Base-by-base conservation (phyloP, 2,329 filamentous ascomycete genomes). In the Claviceps paspali region DNA sequence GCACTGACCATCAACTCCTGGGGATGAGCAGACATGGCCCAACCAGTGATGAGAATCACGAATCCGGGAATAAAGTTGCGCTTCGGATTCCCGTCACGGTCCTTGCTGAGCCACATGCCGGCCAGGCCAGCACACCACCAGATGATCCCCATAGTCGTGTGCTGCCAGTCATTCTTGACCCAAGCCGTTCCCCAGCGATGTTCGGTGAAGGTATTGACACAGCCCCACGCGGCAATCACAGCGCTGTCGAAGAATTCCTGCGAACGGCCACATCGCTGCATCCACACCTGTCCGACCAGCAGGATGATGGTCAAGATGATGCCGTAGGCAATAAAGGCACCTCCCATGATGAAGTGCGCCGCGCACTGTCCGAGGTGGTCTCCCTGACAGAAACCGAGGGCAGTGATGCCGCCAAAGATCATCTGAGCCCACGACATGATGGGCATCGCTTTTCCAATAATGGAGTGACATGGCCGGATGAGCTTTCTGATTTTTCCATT, bases 281-380 rank as follows among this genome's bases (percentile, higher is more conserved):
- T 63, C 85, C 86, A 95, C 23, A 76, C 62, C 59, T 96, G 91
- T 11, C 91, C 91, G 29, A 91, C 85, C 6, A 95, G 64, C 24
- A 96, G 71, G 15, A 95, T 63, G 15, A 96, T 79, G 2, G 83
- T 87, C 46, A 98, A 69, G 27, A 94, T 56, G 38, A 95, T 81
- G 21, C 84, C 91, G 52, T 98, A 98, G 22, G 73, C 91, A 48
- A 98, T 88, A 55, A 98, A 98, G 1, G 88, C 87, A 47, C 82
- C 81, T 31, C 91, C 91, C 91, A 98, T 98, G 58, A 96, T 98
- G 59, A 96, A 98, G 59, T 98, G 91, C 1, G 91, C 91, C 29
- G 83, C 63, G 59, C 91, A 98, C 59, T 98, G 91, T 23, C 87
- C 88, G 1, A 86, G 57, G 53, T 98, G 88, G 40, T 96, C 87